These are phyloP conservation scores for Rhexocercosporidium sp. DNA, from an alignment of 2,329 filamentous ascomycete genomes.

Conservation along the genomic window DNA sequence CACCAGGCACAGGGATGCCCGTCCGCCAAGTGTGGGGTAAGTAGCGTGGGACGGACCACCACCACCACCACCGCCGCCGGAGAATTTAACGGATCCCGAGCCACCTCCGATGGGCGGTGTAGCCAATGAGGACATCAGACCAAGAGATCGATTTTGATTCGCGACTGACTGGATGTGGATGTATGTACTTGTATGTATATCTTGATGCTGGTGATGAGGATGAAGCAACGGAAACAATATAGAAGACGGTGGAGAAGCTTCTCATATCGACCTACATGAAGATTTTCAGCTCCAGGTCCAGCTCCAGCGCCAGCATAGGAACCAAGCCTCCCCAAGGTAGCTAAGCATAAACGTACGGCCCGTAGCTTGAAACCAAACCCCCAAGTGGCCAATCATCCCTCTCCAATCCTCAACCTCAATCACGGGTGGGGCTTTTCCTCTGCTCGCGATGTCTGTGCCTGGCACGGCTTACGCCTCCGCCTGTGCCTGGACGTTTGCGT, in stretches of 20 bases:
- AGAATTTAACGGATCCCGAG: conserved; percentile 7
- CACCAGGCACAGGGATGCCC: too few species aligned
- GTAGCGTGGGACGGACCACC: not conserved
- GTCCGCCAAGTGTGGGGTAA: conserved; percentile 15
- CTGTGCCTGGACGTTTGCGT: too few species aligned
- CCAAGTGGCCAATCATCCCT: not conserved
- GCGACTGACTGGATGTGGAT: too few species aligned
- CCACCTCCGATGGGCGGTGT: not conserved
- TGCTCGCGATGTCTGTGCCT: not conserved
- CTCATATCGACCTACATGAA: not conserved
- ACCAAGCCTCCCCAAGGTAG: too few species aligned
- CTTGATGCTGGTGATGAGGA: not conserved
- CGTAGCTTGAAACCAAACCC: not conserved
- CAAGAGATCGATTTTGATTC: not conserved
- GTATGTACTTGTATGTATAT: too few species aligned
- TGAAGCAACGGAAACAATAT: too few species aligned
- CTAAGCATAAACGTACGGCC: too few species aligned
- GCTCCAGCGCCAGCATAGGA: too few species aligned
- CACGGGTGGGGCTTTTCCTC: not conserved
- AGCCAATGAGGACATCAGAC: not conserved
- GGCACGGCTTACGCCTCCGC: too few species aligned
- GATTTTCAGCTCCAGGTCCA: too few species aligned
- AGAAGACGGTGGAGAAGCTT: not conserved
- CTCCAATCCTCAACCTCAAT: not conserved
- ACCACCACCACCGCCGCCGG: not conserved